phyloP scores from a whole-genome alignment of 805 yeast species.

The Kodamaea kaohsiungensis region DNA sequence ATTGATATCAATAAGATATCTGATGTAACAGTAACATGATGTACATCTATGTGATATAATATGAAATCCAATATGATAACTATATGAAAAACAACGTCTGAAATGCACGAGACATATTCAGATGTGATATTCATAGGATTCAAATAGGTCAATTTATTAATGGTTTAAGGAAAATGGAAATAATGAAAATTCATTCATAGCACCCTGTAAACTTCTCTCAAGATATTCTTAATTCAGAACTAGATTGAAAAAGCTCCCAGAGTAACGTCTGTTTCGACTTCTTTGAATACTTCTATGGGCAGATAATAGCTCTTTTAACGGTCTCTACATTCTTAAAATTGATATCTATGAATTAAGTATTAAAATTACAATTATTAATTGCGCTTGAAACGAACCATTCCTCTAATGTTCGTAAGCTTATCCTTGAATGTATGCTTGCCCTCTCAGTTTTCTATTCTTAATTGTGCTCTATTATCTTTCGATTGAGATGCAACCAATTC shows the following conservation, averaged over 20 bases:
- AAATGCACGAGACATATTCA: neutral
- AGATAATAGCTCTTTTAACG: too few relatives aligned
- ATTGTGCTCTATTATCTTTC: neutral
- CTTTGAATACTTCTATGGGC: too few relatives aligned
- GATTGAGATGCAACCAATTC: conserved; percentile 16
- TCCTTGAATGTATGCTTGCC: neutral
- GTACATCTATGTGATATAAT: neutral
- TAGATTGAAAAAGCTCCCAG: too few relatives aligned
- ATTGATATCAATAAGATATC: neutral
- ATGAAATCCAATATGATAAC: neutral
- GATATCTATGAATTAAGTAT: neutral
- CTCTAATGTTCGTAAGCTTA: neutral
- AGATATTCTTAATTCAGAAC: too few relatives aligned
- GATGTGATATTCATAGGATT: neutral
- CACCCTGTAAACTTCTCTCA: neutral
- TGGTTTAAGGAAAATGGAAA: neutral
- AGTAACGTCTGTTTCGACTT: too few relatives aligned
- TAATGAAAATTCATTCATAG: neutral
- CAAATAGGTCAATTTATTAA: neutral
- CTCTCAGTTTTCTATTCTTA: neutral
- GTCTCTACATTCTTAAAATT: neutral
- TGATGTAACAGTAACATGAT: neutral
- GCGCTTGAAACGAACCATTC: neutral
- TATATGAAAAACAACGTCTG: neutral
- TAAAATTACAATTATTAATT: neutral